phyloP scores from a whole-genome alignment of 768 basidiomycete genomes.

The Hygrocybe coccinea region DNA sequence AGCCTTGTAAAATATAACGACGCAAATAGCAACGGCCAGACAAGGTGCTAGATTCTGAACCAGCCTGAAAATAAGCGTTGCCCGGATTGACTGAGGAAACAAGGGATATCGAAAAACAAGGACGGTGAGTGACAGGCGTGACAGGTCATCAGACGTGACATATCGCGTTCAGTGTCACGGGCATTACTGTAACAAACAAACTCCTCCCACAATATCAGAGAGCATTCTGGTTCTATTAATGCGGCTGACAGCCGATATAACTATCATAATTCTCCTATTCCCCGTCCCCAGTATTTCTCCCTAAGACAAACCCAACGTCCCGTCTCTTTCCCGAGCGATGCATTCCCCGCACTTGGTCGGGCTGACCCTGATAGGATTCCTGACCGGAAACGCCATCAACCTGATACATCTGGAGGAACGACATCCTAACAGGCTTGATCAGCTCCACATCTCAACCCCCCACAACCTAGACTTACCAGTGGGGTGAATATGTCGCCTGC shows the following conservation, averaged over 20 bases:
- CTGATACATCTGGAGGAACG: conserved; percentile 52
- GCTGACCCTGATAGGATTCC: conserved; percentile 69
- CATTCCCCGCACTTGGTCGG: conserved; percentile 45
- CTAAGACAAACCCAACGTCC: conserved; percentile 13
- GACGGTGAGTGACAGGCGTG: no score
- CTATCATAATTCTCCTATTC: neutral
- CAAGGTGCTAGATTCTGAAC: no score
- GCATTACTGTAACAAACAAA: no score
- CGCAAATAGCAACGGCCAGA: no score
- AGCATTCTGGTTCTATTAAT: neutral
- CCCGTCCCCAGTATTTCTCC: neutral
- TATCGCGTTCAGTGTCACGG: neutral
- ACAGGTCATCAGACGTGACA: neutral
- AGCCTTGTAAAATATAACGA: no score
- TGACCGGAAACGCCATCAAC: conserved; percentile 62
- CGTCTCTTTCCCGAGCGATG: conserved; percentile 28
- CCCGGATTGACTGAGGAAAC: neutral
- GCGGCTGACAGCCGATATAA: neutral
- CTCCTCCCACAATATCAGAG: neutral
- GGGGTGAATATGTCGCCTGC: conserved; percentile 55
- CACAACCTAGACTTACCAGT: conserved; percentile 37
- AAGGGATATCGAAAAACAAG: conserved; percentile 4
- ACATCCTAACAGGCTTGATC: conserved; percentile 40
- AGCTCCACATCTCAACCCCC: neutral
- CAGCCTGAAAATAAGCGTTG: no score